phyloP scores from a whole-genome alignment of 2,329 filamentous ascomycete genomes.

The Dothiorella sarmentorum region DNA sequence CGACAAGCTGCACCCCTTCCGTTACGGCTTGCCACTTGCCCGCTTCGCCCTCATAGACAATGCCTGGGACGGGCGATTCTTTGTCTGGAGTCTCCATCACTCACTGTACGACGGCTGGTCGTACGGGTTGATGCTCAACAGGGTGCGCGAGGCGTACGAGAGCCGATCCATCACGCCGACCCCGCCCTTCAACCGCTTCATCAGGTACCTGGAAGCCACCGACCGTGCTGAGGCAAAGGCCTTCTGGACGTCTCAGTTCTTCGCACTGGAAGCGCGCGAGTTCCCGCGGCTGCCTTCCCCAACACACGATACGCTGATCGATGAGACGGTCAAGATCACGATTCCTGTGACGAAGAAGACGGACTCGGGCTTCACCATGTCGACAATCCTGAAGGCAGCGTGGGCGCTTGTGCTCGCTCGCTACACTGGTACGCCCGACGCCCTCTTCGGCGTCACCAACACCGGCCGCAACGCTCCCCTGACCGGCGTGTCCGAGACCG shows the following conservation, averaged over 20 bases:
- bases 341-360: background rate
- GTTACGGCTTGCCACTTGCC: too few species aligned
- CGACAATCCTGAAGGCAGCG: background rate
- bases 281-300: background rate
- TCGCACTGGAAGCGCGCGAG: background rate
- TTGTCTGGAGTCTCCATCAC: background rate
- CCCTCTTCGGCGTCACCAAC: constrained; percentile 44
- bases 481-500: constrained; percentile 35
- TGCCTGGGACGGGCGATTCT: background rate
- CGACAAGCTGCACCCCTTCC: too few species aligned
- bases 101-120: constrained; percentile 1
- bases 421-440: constrained; percentile 25
- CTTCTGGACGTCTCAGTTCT: background rate
- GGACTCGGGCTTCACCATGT: background rate
- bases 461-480: constrained; percentile 40
- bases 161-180: too few species aligned
- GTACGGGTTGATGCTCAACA: background rate
- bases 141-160: background rate
- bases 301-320: background rate
- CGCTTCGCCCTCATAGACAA: too few species aligned
- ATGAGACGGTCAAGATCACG: background rate
- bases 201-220: background rate
- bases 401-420: background rate
- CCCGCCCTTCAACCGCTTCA: background rate
- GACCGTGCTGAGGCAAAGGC: background rate